Base-by-base conservation (phyloP, 495 filamentous ascomycete species). In the Thozetella sp. region DNA sequence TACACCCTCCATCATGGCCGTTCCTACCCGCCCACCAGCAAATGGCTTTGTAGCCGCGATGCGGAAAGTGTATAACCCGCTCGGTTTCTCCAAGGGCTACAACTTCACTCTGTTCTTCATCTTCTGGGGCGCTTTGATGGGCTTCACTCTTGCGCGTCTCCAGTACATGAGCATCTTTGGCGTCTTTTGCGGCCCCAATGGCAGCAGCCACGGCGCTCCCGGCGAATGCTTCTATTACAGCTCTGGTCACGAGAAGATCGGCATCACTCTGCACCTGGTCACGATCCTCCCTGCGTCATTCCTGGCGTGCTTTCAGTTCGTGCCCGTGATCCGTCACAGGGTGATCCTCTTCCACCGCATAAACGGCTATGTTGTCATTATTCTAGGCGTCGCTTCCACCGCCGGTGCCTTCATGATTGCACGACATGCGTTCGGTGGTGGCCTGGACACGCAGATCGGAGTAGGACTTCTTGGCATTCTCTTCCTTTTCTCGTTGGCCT, bases 141-240 rank as follows among this genome's bases (percentile, higher is more conserved):
- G 62, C 6, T 74, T 74, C 52, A 40, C 63, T 9, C 57, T 73
- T 20, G 59, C 54, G 30, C 66, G 69, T 20, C 22, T 76, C 0
- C 52, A 51, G 23, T 74, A 66, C 51, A 60, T 79, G 9, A 58
- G 73, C 58, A 51, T 78, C 57, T 46, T 51, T 9, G 66, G 64
- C 2, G 43, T 48, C 2, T 64, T 63, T 24, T 65, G 62, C 34
- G 52, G 30, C 0, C 17, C 25, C 19, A 23, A 54, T 3, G 20
- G 34, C 6, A 61, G 58, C 22, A 13, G 25, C 12, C 6, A 2
- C 17, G 12, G 4, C 34, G 62, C 75, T 0, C 77, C 78, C 4
- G 78, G 78, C 20, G 75, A 83, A 62, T 81, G 75, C 70, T 82
- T 75, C 58, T 77, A 75, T 64, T 76, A 71, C 53, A 11, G 25